These are phyloP conservation scores for Fraxinus cuspidata DNA, from an alignment of 257 asterid genomes.

Conservation along the genomic window DNA sequence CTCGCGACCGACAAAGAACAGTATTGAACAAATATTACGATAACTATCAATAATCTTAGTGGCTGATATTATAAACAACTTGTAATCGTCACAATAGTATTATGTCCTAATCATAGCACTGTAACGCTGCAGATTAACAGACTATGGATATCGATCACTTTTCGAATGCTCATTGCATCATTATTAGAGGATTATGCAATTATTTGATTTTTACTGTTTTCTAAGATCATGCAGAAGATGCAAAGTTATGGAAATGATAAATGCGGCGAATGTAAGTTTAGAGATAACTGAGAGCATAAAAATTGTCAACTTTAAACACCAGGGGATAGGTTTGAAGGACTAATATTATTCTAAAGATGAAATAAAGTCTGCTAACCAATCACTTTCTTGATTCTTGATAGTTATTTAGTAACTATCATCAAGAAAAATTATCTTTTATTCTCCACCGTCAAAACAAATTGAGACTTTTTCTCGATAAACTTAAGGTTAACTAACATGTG, in stretches of 20 bases:
- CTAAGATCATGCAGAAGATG: neutral
- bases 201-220: too few relatives aligned
- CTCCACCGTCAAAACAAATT: neutral
- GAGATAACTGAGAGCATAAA: neutral
- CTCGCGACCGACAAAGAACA: neutral
- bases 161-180: conserved; percentile 24
- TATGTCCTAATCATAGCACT: neutral
- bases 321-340: conserved; percentile 14
- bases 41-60: neutral
- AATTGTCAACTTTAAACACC: neutral
- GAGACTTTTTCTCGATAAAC: neutral
- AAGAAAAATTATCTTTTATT: neutral
- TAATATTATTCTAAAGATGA: conserved; percentile 41
- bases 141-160: neutral
- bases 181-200: neutral
- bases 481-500: too few relatives aligned
- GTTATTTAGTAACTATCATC: neutral
- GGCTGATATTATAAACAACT: neutral
- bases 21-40: too few relatives aligned
- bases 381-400: neutral
- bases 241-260: neutral
- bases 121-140: neutral
- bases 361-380: conserved; percentile 33
- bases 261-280: conserved; percentile 27
- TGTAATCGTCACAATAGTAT: neutral